A percentile compares a stretch with the other conserved stretches of the same genome.
Evolutionary conservation across 2,329 filamentous ascomycete genomes (phyloP).

Genomic region (Calonectria honghensis): DNA sequence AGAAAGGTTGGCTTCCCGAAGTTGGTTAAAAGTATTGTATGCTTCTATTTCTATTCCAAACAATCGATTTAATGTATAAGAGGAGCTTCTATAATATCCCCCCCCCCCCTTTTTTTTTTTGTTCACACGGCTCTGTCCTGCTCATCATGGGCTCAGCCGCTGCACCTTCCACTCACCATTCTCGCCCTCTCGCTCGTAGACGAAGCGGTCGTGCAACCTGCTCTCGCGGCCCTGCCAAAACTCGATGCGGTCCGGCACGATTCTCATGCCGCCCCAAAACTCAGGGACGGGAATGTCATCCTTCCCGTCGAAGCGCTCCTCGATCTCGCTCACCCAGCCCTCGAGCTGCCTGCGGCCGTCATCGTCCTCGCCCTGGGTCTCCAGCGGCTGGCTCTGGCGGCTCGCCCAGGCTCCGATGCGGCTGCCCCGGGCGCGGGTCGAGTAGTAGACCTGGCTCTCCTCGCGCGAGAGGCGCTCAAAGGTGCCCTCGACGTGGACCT

Average conservation of each 20-base stretch:
- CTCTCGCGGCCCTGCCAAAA: conserved; percentile 97
- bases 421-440: conserved; percentile 84
- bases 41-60: not conserved
- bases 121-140: not conserved
- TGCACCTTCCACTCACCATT: conserved; percentile 78
- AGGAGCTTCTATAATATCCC: not conserved
- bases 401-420: conserved; percentile 96
- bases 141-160: conserved; percentile 80
- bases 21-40: not conserved
- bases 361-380: conserved; percentile 67
- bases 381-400: conserved; percentile 86
- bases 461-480: conserved; percentile 79
- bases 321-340: conserved; percentile 83
- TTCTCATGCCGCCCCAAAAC: conserved; percentile 94
- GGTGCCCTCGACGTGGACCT: conserved; percentile 90
- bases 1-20: not conserved
- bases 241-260: conserved; percentile 90
- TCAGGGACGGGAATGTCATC: conserved; percentile 92
- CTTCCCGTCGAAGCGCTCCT: conserved; percentile 82
- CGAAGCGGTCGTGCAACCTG: conserved; percentile 94
- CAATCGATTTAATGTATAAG: not conserved
- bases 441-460: conserved; percentile 83
- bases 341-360: conserved; percentile 86
- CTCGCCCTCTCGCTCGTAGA: conserved; percentile 80
- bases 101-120: not conserved